A percentile compares a stretch with the other conserved stretches of the same genome.
Conservation (phyloP, 331 rosid genomes). For the Arachis monticola region DNA sequence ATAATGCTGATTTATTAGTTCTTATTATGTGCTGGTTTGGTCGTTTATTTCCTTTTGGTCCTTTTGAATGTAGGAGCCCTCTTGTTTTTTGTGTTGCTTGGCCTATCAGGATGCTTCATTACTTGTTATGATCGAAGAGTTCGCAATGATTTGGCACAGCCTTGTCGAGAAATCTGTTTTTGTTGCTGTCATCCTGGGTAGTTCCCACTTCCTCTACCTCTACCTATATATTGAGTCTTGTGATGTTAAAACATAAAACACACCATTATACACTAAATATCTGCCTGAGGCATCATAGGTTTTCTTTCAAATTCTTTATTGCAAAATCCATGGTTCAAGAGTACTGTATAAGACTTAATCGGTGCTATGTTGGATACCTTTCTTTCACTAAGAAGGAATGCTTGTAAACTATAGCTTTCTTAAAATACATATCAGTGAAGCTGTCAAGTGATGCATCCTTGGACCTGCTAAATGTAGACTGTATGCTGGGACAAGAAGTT, state of each 20-base stretch:
- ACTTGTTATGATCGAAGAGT: constrained; percentile 88
- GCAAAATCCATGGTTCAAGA: constrained; percentile 2
- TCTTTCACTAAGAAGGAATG: constrained; percentile 12
- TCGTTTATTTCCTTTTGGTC: constrained; percentile 35
- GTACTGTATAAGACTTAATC: neutral
- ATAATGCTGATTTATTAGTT: neutral
- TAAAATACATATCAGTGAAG: neutral
- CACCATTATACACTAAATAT: constrained; percentile 19
- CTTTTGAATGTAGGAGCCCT: constrained; percentile 68
- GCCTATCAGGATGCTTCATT: constrained; percentile 89
- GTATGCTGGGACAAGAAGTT: neutral
- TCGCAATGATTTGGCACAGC: constrained; percentile 88
- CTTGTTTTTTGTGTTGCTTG: constrained; percentile 81
- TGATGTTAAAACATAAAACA: neutral
- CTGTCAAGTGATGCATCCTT: neutral
- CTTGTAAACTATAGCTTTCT: neutral
- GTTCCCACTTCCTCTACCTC: constrained; percentile 40
- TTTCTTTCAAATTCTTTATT: neutral
- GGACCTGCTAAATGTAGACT: constrained; percentile 18
- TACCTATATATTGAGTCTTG: constrained; percentile 19
- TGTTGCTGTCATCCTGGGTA: constrained; percentile 97
- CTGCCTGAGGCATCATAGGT: constrained; percentile 23
- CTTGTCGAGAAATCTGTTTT: constrained; percentile 86
- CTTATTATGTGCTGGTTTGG: constrained; percentile 27
- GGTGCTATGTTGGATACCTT: neutral